Evolutionary conservation across 108 stramenopile species (phyloP).

Genomic region (Mayamaea pseudoterrestris): DNA sequence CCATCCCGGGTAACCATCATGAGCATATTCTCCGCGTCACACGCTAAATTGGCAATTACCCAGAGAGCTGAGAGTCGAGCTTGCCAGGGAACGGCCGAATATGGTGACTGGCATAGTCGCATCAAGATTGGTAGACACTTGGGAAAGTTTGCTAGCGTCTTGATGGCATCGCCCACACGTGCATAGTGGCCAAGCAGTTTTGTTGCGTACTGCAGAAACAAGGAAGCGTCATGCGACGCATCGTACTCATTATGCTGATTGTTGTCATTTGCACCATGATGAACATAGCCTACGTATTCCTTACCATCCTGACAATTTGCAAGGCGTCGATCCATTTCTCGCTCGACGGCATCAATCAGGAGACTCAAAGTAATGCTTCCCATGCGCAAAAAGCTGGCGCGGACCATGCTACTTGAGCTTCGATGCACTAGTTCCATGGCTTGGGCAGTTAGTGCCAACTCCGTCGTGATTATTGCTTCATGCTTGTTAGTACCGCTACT

Average conservation of each 20-base stretch:
- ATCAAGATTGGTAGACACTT: slow-evolving; percentile 24
- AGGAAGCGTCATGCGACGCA: slow-evolving; percentile 12
- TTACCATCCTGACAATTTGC: neutral
- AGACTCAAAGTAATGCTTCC: slow-evolving; percentile 27
- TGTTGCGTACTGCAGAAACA: slow-evolving; percentile 24
- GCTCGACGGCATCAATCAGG: slow-evolving; percentile 21
- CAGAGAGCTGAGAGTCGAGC: slow-evolving; percentile 41
- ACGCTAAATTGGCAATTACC: slow-evolving; percentile 46
- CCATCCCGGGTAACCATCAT: slow-evolving; percentile 46
- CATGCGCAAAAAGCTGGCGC: slow-evolving; percentile 24
- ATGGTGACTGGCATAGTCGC: too few species aligned
- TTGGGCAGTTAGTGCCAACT: slow-evolving; percentile 8
- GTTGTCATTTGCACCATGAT: neutral
- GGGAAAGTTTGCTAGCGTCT: slow-evolving; percentile 35
- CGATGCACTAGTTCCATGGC: slow-evolving; percentile 29
- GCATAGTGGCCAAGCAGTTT: slow-evolving; percentile 57
- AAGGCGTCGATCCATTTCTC: slow-evolving; percentile 17
- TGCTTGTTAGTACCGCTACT: neutral
- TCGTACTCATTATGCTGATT: neutral
- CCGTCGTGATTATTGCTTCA: slow-evolving; percentile 3
- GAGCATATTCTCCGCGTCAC: slow-evolving; percentile 52
- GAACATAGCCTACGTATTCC: neutral
- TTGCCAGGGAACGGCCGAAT: slow-evolving; percentile 24
- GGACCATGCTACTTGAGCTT: slow-evolving; percentile 23
- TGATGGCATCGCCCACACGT: slow-evolving; percentile 29